Evolutionary conservation across 441 rosid species (phyloP), one percentile per base, ranked within the genome.

Genomic region (Syzygium malaccense): DNA sequence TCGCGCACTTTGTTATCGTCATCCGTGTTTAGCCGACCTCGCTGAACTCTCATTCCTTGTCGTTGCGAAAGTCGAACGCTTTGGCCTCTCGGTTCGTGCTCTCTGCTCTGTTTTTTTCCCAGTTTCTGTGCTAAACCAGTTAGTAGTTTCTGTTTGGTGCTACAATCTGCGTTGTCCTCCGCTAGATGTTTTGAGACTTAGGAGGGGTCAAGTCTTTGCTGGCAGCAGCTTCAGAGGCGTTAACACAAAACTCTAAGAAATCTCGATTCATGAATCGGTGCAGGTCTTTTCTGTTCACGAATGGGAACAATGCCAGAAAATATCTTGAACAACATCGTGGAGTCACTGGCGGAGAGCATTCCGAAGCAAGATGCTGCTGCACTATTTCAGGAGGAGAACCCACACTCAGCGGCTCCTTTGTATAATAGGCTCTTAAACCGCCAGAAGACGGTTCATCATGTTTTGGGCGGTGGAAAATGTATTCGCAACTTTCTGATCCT

Each of bases 391-490:
- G 83, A 75, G 83, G 83, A 41, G 83, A 75, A 37, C 83, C 51
- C 51, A 13, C 7, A 23, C n/a, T 75, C 83, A 26, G 51, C 17
- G 9, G 51, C 51, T 75, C 51, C 49, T 71, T 15, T 0, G 3
- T 28, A 13, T 20, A 90, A 90, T 86, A 93, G 93, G 88, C 89
- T 94, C 88, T 93, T 94, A 62, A 93, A 95, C 66, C 94, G 95
- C 48, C 91, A 93, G 89, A 93, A 91, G 89, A 93, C 96, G 85
- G 88, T 94, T 30, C 95, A 94, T 85, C 85, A 92, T 53, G 90
- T 92, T 78, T 92, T 94, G 15, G 96, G 96, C 9, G 95, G 93
- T 17, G 96, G 95, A 64, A 92, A 93, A 90, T 54, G 96, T 88
- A 37, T 57, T 85, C 58, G 51, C 54, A 30, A 33, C 87, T 54